phyloP scores from a whole-genome alignment of 345 rosid genomes.

The Geranium rotundifolium region DNA sequence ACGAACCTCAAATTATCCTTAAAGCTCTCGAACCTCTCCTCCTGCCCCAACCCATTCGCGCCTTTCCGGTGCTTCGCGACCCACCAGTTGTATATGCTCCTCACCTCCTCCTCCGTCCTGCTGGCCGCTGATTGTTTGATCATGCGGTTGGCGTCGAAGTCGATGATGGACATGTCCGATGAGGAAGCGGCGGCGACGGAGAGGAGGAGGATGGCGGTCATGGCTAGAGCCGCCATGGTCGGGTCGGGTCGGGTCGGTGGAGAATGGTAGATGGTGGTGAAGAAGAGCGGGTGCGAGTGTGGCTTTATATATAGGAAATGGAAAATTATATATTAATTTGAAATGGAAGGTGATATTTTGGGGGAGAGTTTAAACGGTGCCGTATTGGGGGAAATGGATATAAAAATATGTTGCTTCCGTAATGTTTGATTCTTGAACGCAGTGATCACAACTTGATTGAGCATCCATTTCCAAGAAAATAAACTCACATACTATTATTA shows the following conservation, averaged over 20 bases:
- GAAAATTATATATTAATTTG: background rate
- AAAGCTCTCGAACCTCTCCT: slow-evolving; percentile 27
- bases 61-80: slow-evolving; percentile 22
- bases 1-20: slow-evolving; percentile 37
- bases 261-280: background rate
- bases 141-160: slow-evolving; percentile 2
- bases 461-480: background rate
- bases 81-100: slow-evolving; percentile 27
- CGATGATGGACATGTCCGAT: slow-evolving; percentile 7
- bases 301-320: slow-evolving; percentile 4
- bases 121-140: background rate
- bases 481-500: background rate
- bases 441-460: background rate
- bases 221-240: background rate
- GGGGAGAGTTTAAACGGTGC: background rate
- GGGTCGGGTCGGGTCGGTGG: slow-evolving; percentile 2
- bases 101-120: slow-evolving; percentile 28
- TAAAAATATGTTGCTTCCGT: background rate
- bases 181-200: background rate
- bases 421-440: background rate
- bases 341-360: no score
- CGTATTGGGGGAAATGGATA: background rate
- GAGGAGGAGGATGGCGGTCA: slow-evolving; percentile 1
- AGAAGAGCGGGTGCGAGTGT: background rate
- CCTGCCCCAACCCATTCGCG: slow-evolving; percentile 29